Evolutionary conservation across 2,329 filamentous ascomycete species (phyloP), one percentile per base, ranked within the genome.

Genomic region (Monosporascus sp.): DNA sequence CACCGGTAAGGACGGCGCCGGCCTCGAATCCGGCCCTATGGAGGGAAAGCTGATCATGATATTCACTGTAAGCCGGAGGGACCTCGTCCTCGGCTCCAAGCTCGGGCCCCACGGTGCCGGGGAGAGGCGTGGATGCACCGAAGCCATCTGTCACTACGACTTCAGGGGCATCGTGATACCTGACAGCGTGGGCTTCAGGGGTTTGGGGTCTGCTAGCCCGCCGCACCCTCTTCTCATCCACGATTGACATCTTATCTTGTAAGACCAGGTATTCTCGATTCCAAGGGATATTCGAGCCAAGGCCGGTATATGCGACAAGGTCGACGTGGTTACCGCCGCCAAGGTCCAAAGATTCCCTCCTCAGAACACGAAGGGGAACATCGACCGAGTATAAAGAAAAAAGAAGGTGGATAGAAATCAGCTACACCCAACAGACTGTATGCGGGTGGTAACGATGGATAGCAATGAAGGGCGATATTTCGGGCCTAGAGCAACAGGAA

Each of bases 21-120:
- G 84, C 85, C 49, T 83, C 78, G 55, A 88, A 82, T 16, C 84
- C 84, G 45, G 82, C 75, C 61, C 85, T 83, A 20, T 77, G 81
- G 54, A 87, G 78, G 53, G 82, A 77, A 24, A 88, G 66, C 51
- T 81, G 76, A 58, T 83, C 75, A 51, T 76, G 76, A 16, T 73
- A 69, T 20, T 82, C 79, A 59, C 83, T 84, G 61, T 87, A 87
- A 1, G 82, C 78, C 2, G 82, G 83, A 22, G 79, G 80, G 7
- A 73, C 72, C 19, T 77, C 75, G 1, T 69, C 63, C 31, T 68
- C 66, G 43, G 69, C 64, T 14, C 70, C 74, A 31, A 79, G 67
- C 31, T 73, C 71, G 3, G 76, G 72, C 27, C 72, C 57, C 1
- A 44, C 11, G 41, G 20, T 16, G 44, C 72, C 59, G 20, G 65